phyloP scores from a whole-genome alignment of 2,329 filamentous ascomycete species.

The Aspergillus uvarum region DNA sequence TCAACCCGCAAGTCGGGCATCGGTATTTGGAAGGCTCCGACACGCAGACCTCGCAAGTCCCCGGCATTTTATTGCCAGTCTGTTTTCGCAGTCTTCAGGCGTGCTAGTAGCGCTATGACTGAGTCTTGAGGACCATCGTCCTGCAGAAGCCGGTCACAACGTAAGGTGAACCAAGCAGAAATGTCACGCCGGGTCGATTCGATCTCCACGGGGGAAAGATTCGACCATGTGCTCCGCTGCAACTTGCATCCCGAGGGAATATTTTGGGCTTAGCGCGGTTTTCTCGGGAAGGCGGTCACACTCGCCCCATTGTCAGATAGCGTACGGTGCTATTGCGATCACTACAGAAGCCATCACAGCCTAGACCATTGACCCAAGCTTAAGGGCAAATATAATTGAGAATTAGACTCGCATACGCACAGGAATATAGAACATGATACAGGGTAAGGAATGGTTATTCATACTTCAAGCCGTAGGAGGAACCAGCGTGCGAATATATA shows the following conservation, averaged over 20 bases:
- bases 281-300: not conserved
- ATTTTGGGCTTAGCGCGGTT: not conserved
- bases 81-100: conserved; percentile 5
- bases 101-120: conserved; percentile 12
- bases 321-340: too few relatives aligned
- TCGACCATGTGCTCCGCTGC: not conserved
- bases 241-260: not conserved
- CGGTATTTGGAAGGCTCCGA: conserved; percentile 40
- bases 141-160: conserved; percentile 8
- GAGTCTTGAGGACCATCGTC: conserved; percentile 20
- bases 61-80: conserved; percentile 28
- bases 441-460: too few relatives aligned
- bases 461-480: too few relatives aligned
- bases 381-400: too few relatives aligned
- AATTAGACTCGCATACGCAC: too few relatives aligned
- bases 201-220: not conserved
- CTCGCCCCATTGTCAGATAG: not conserved
- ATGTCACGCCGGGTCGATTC: not conserved
- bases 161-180: not conserved
- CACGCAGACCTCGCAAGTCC: conserved; percentile 40
- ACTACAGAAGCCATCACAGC: too few relatives aligned
- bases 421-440: too few relatives aligned
- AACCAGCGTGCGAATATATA: too few relatives aligned
- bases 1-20: conserved; percentile 39
- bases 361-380: too few relatives aligned